Evolutionary conservation across 2,329 filamentous ascomycete species (phyloP), one percentile per base, ranked within the genome.

Genomic region (Lecanoromycetidae sp.): DNA sequence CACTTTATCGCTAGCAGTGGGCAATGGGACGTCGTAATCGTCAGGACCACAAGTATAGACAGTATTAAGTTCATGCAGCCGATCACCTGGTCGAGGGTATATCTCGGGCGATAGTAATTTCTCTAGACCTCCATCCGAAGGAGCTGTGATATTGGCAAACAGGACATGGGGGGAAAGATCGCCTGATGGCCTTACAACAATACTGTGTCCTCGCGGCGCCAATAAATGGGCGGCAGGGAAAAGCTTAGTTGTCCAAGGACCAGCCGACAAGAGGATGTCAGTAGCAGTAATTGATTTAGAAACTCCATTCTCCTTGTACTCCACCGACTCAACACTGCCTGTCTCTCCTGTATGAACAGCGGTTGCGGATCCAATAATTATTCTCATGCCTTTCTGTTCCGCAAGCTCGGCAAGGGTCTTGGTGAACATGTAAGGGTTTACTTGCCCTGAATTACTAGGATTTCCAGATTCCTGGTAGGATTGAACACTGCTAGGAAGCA

Each of bases 231-330:
- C 15, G 2, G n/a, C 17, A 22, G 44, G 36, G 15, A 49, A 46
- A 6, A 46, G 8, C 3, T 27, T 51, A 13, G 49, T n/a, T 12
- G 49, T 49, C 49, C 40, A 53, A 3, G 41, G 49, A 22, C 45
- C 51, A 0, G 51, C 49, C 4, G 51, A 35, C 22, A 49, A 19
- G 10, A 53, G 12, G 13, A 53, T 13, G 25, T 51, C 40, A 12
- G 38, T 42, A 19, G 48, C 50, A 20, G 25, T 20, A 35, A 41
- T 23, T 13, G 19, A 34, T 10, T 42, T 33, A 2, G 26, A 30
- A 33, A 13, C 41, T 7, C 20, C 35, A n/a, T 43, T 49, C n/a
- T 33, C 29, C 5, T 10, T 26, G 25, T 49, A 39, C 15, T 23
- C 19, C 10, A 46, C 25, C 5, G 26, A 46, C 27, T 22, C 22